These are phyloP conservation scores for Penicillium nucicola DNA, from an alignment of 495 filamentous ascomycete species.

Conservation along the genomic window DNA sequence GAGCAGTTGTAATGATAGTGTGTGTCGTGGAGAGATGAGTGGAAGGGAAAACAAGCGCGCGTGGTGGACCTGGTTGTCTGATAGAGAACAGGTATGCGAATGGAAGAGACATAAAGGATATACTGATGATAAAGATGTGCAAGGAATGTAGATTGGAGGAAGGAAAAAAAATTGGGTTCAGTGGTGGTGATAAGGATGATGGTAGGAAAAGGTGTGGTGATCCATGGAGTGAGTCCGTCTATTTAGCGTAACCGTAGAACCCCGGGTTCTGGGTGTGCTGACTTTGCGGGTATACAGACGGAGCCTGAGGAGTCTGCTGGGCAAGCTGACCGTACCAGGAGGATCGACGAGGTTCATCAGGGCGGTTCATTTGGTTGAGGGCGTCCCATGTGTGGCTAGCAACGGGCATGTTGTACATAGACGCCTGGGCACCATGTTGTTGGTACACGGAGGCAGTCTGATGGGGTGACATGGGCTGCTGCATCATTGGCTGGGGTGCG, in stretches of 20 bases:
- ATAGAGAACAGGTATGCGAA: background rate
- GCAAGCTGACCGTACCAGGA: constrained; percentile 40
- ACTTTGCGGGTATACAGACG: constrained; percentile 26
- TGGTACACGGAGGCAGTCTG: constrained; percentile 19
- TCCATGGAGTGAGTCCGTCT: constrained; percentile 14
- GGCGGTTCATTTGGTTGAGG: constrained; percentile 32
- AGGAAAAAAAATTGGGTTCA: background rate
- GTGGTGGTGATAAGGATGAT: background rate
- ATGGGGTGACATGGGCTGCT: constrained; percentile 5
- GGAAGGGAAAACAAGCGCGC: background rate
- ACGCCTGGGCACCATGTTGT: constrained; percentile 11
- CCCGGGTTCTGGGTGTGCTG: constrained; percentile 26
- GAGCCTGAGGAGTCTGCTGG: constrained; percentile 16
- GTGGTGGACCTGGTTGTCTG: background rate
- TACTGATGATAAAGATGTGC: background rate
- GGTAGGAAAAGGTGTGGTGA: background rate
- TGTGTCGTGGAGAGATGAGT: background rate
- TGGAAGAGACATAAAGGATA: background rate
- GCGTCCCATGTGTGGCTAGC: constrained; percentile 46
- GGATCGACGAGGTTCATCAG: constrained; percentile 36
- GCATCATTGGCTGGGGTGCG: constrained; percentile 12
- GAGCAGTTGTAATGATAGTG: background rate
- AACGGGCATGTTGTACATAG: constrained; percentile 38
- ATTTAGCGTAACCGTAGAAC: constrained; percentile 26
- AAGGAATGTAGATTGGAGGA: background rate